phyloP scores from a whole-genome alignment of 2,329 filamentous ascomycete species.

The Colletotrichum tabaci region DNA sequence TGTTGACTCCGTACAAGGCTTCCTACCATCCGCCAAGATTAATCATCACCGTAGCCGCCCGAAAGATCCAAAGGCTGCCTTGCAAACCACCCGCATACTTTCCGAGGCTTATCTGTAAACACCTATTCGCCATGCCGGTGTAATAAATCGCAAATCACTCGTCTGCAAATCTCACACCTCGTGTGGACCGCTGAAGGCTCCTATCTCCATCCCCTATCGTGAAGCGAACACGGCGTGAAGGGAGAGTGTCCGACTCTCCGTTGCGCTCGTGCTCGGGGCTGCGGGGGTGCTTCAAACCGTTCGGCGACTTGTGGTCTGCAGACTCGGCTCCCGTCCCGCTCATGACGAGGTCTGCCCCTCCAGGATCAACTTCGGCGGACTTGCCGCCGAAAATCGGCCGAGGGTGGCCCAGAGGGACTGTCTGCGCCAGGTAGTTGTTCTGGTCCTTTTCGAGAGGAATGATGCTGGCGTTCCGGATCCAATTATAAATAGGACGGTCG shows the following conservation, averaged over 20 bases:
- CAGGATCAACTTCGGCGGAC: slow-evolving; percentile 59
- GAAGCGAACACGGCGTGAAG: slow-evolving; percentile 53
- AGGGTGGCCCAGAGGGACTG: slow-evolving; percentile 60
- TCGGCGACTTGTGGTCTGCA: slow-evolving; percentile 7
- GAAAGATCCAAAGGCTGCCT: no score
- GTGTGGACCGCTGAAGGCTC: neutral
- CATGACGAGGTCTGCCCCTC: slow-evolving; percentile 62
- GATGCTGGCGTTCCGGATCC: slow-evolving; percentile 70
- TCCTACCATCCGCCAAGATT: no score
- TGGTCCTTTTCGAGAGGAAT: slow-evolving; percentile 50
- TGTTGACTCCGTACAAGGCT: no score
- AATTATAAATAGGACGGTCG: slow-evolving; percentile 70
- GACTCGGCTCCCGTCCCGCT: slow-evolving; percentile 41
- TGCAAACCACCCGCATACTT: neutral
- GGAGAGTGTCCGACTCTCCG: slow-evolving; percentile 43
- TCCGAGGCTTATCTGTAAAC: neutral
- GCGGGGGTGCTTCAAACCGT: slow-evolving; percentile 47
- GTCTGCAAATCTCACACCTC: slow-evolving; percentile 1
- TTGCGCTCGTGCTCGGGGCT: slow-evolving; percentile 29
- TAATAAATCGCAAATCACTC: neutral
- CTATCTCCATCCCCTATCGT: slow-evolving; percentile 8
- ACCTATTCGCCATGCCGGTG: neutral
- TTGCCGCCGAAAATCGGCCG: slow-evolving; percentile 67
- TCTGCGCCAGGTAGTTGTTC: slow-evolving; percentile 60
- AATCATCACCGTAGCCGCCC: no score